Base-by-base conservation (phyloP, 1,284 basidiomycete species). In the Hemileia vastatrix region DNA sequence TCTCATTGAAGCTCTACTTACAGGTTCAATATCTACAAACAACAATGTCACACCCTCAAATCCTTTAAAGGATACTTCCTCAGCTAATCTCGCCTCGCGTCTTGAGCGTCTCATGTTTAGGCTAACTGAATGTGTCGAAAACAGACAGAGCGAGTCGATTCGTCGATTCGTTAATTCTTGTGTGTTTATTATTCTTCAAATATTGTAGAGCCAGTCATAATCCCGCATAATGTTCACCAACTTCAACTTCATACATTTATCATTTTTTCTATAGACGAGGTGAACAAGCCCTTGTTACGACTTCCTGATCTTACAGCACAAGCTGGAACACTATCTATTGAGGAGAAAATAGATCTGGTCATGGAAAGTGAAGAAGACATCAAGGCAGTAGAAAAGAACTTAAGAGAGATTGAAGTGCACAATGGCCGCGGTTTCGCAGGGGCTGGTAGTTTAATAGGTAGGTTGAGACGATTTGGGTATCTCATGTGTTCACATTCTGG, bases 301-400 rank as follows among this genome's bases (percentile, higher is more conserved):
- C 57, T 67, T 4, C 64, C 67, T 11, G n/a, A 55, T 18, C 64
- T 57, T 36, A 15, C 47, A 1, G 15, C 32, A 21, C 33, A 40
- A 23, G 18, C 45, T 8, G 31, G 43, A 4, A 59, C 58, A 19
- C 47, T 69, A 4, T 44, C 63, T 3, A 49, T 64, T 3, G 48
- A 52, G 3, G 63, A 69, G 32, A 69, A 70, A 49, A 64, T 69
- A 43, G 59, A 64, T 11, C 56, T 73, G n/a, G 65, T 72, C 36
- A 65, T 72, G 33, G 72, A 73, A 33, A 57, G 65, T 6, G 72
- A 72, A 47, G n/a, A 55, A 13, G 71, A 72, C 48, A 56, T 72
- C 31, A 51, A 63, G n/a, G 54, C 55, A 8, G 59, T 73, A 21
- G 72, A 73, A 40, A 57, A 67, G 4, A 68, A 70, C 11, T 36